Evolutionary conservation across 495 filamentous ascomycete genomes (phyloP).

Genomic region (Penicillium malachiteum): DNA sequence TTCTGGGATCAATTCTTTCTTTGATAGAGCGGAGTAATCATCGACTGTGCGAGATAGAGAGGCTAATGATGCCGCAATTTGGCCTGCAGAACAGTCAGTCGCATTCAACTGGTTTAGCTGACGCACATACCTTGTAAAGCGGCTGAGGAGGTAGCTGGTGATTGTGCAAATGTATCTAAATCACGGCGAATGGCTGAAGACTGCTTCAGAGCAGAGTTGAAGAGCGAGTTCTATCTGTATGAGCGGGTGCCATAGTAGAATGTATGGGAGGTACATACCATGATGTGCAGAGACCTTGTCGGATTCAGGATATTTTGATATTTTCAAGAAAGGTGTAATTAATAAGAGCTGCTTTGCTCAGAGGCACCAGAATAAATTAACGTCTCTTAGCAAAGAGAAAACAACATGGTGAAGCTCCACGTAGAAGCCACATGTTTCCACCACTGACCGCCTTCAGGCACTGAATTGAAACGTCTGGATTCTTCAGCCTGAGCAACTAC

Average conservation of each 20-base stretch:
- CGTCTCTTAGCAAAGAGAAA: neutral
- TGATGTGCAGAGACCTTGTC: neutral
- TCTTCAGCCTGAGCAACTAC: too few species aligned
- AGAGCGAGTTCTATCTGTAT: constrained; percentile 71
- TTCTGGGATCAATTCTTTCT: constrained; percentile 78
- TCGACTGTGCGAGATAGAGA: constrained; percentile 89
- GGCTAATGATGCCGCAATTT: constrained; percentile 82
- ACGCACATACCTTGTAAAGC: constrained; percentile 58
- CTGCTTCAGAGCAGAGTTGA: constrained; percentile 95
- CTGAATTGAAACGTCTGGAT: too few species aligned
- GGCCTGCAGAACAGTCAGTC: constrained; percentile 47
- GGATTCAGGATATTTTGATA: neutral
- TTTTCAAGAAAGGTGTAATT: neutral
- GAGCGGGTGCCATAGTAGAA: neutral
- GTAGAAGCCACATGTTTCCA: constrained; percentile 10
- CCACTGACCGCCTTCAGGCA: constrained; percentile 38
- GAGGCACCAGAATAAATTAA: neutral
- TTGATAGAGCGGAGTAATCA: constrained; percentile 83
- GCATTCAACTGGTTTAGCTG: neutral
- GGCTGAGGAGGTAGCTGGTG: constrained; percentile 57
- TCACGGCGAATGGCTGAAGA: constrained; percentile 83
- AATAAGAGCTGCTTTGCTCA: neutral
- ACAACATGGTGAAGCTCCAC: neutral
- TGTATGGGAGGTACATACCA: neutral
- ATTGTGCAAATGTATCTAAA: constrained; percentile 69